Conservation (phyloP, 305 asterid species). For the Fraxinus sp. region DNA sequence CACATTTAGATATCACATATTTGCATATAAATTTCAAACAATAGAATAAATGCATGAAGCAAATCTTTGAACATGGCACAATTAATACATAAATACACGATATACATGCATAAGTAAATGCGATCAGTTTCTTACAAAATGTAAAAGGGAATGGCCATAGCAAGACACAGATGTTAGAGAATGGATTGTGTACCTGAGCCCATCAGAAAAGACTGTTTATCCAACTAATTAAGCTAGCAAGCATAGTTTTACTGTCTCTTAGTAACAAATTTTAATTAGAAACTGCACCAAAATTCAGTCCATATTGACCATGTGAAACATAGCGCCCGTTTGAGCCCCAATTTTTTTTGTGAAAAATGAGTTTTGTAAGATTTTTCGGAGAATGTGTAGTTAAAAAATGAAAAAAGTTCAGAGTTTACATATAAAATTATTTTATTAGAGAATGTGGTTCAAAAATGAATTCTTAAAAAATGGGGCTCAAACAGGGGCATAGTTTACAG, state of each 20-base stretch:
- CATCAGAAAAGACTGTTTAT: constrained; percentile 16
- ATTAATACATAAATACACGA: background rate
- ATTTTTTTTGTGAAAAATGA: background rate
- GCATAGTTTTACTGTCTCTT: background rate
- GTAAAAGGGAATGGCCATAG: background rate
- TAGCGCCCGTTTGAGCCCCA: background rate
- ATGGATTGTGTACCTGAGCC: background rate
- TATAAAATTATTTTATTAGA: too few relatives aligned
- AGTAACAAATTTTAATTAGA: background rate
- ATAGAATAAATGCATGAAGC: background rate
- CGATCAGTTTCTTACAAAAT: background rate
- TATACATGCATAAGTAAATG: background rate
- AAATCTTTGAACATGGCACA: background rate
- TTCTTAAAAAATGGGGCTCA: background rate
- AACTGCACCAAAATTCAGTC: constrained; percentile 1
- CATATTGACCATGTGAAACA: background rate
- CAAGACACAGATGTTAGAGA: background rate
- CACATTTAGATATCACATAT: background rate
- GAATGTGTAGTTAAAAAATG: too few relatives aligned
- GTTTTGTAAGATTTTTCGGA: background rate
- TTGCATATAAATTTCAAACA: background rate
- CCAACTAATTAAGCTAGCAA: background rate
- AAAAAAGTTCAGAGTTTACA: background rate
- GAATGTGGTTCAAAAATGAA: too few relatives aligned
- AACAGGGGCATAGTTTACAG: background rate